Evolutionary conservation across 768 basidiomycete genomes (phyloP).

Genomic region (Tephrocybe sp.): DNA sequence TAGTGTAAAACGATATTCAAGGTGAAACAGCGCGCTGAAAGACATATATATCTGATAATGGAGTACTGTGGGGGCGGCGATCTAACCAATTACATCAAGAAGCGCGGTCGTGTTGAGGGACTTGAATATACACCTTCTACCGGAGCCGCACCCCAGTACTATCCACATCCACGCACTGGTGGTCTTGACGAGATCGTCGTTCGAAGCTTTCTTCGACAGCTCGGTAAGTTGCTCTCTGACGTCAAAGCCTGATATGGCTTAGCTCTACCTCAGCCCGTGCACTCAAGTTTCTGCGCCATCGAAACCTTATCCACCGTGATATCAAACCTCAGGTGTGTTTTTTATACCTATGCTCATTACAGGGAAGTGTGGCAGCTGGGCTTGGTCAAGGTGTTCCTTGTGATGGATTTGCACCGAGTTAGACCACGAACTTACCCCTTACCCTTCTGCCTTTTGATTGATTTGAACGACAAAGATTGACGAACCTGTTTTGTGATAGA

Average conservation of each 20-base stretch:
- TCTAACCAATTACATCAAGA: conserved; percentile 95
- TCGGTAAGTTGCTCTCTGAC: conserved; percentile 26
- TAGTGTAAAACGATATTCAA: background rate
- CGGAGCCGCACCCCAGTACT: conserved; percentile 74
- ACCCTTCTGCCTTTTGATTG: too few relatives aligned
- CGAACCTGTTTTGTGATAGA: conserved; percentile 57
- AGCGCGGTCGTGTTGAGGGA: conserved; percentile 88
- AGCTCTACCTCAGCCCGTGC: conserved; percentile 65
- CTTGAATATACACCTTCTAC: conserved; percentile 77
- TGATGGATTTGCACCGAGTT: too few relatives aligned
- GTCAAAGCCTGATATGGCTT: conserved; percentile 1
- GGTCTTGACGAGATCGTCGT: conserved; percentile 90
- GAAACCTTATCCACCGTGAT: conserved; percentile 93
- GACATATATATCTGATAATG: conserved; percentile 92
- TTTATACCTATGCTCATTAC: background rate
- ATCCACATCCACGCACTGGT: conserved; percentile 87
- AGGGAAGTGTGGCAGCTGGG: too few relatives aligned
- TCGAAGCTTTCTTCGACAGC: conserved; percentile 87
- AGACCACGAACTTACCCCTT: too few relatives aligned
- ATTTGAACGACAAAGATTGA: background rate
- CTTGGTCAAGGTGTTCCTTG: too few relatives aligned
- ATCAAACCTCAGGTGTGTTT: conserved; percentile 85
- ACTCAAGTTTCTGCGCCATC: conserved; percentile 84
- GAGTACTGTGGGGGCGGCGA: conserved; percentile 97
- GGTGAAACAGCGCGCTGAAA: conserved; percentile 57